These are phyloP conservation scores for Umbelopsis sp. DNA, from an alignment of 371 early-diverging fungal species.

Conservation along the genomic window DNA sequence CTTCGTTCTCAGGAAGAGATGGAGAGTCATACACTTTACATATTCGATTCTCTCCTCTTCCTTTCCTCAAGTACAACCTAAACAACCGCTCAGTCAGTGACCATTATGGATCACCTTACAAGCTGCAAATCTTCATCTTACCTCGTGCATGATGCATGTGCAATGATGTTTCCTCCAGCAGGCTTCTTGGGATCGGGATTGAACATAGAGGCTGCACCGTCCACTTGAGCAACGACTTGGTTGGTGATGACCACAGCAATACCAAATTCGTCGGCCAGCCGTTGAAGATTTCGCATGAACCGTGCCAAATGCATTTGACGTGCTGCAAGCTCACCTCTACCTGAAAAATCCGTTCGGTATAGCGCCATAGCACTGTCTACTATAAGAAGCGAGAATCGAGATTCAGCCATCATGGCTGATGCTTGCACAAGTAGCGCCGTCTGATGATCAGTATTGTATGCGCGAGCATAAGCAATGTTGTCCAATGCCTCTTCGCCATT, in stretches of 20 bases:
- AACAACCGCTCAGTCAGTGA: slow-evolving; percentile 3
- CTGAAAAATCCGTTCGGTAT: slow-evolving; percentile 98
- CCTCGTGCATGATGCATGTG: slow-evolving; percentile 93
- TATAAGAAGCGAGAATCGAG: slow-evolving; percentile 87
- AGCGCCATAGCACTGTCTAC: slow-evolving; percentile 98
- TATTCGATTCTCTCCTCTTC: slow-evolving; percentile 79
- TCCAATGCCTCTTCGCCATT: slow-evolving; percentile 91
- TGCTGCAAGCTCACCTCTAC: slow-evolving; percentile 97
- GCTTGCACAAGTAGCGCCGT: slow-evolving; percentile 90
- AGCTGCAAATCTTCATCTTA: slow-evolving; percentile 22
- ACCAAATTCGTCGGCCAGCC: slow-evolving; percentile 98
- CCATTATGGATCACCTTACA: too few species aligned
- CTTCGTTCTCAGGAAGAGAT: slow-evolving; percentile 82
- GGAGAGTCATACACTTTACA: slow-evolving; percentile 94
- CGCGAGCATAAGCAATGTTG: slow-evolving; percentile 97
- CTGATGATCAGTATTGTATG: slow-evolving; percentile 99
- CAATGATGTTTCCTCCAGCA: slow-evolving; percentile 99
- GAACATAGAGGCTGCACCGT: slow-evolving; percentile 94
- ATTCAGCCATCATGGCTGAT: slow-evolving; percentile 96
- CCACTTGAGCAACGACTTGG: slow-evolving; percentile 98
- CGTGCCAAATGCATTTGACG: slow-evolving; percentile 97
- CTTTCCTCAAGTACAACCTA: slow-evolving; percentile 83
- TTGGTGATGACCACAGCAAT: slow-evolving; percentile 99
- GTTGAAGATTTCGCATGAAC: slow-evolving; percentile 88
- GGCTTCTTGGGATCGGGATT: slow-evolving; percentile 97